Base-by-base conservation (phyloP, 1,284 basidiomycete genomes). In the Ceratobasidium sp. region DNA sequence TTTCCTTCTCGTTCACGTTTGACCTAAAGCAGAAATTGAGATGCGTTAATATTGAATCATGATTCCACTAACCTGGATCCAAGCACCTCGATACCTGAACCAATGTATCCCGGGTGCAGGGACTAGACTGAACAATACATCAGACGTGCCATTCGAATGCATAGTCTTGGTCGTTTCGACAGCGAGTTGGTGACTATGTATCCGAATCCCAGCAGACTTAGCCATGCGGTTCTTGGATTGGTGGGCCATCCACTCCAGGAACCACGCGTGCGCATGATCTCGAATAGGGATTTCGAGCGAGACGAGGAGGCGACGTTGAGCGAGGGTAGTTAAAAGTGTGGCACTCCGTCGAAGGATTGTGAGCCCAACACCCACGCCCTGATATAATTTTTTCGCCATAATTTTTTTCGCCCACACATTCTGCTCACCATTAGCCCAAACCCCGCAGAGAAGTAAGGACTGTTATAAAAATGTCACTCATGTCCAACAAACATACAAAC, bases 231-330 rank as follows among this genome's bases (percentile, higher is more conserved):
- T 66, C 22, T 77, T 74, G 5, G 76, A 22, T 66, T 83, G 83
- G 0, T 81, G 88, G 1, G 95, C 90, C 93, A 99, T 95, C 98
- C 98, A 99, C 76, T 93, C 87, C 37, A 99, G 89, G 82, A 99
- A 97, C 96, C 98, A 99, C 46, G 95, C 92, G 82, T 99, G 98
- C 1, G 96, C 88, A 34, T 89, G 90, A 81, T 99, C 98, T 80
- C 96, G 95, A 79, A 96, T 98, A 65, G 94, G 95, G 78, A 99
- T 96, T 84, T 99, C 98, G 61, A 99, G 88, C 5, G 95, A 92
- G 54, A 99, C 96, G 64, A 99, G 90, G 84, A 99, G 87, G 39
- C 97, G 89, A 29, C 98, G 87, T 74, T 94, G 95, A 53, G 96
- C 89, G 41, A 92, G 86, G 2, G 88, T 89, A 5, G 92, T 88